Base-by-base conservation (phyloP, 2,329 filamentous ascomycete genomes). In the Cladosporium cucumerinum region DNA sequence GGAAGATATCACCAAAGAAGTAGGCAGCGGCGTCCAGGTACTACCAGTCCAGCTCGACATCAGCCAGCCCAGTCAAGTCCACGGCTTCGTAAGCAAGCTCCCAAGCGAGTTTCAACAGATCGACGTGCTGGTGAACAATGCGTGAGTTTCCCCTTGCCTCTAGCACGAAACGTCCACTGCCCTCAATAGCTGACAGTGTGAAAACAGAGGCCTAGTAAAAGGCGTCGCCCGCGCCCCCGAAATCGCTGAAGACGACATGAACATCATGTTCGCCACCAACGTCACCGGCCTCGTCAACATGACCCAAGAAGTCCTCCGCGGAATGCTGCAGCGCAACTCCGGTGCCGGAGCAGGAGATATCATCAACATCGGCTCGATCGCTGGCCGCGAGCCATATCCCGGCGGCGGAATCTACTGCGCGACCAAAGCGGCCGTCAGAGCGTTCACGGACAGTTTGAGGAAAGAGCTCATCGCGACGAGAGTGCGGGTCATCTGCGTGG, bases 81-180 rank as follows among this genome's bases (percentile, higher is more conserved):
- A 84, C 61, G 80, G 79, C 48, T 94, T 98, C 74, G 88, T 97
- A 16, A 80, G 78, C 1, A 84, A 82, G 43, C 79, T 98, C 71
- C 93, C 94, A 0, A 86, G 87, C 67, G 93, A 93, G 74, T 98
- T 92, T 81, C 87, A 85, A 76, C 87, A 92, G 30, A 90, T 98
- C 68, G 87, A 98, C 76, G 85, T 98, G 2, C 80, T 99, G 66
- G 92, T 99, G 26, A 99, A 99, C 81, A 98, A 98, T 83, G 94
- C 94, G 26, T 58, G 23, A 18, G 55, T 28, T 12, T n/a, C 3
- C 23, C 5, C 1, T 12, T 14, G 1, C 16, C 7, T 51, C 21
- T 12, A 28, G 3, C 23, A 26, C 23, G 23, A 57, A 39, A 6
- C 30, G 32, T 8, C 10, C 39, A 21, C n/a, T 21, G n/a, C 39